A percentile compares a stretch with the other conserved stretches of the same genome.
These are phyloP conservation scores for Botryotinia convoluta DNA, from an alignment of 2,329 filamentous ascomycete genomes.

Conservation along the genomic window DNA sequence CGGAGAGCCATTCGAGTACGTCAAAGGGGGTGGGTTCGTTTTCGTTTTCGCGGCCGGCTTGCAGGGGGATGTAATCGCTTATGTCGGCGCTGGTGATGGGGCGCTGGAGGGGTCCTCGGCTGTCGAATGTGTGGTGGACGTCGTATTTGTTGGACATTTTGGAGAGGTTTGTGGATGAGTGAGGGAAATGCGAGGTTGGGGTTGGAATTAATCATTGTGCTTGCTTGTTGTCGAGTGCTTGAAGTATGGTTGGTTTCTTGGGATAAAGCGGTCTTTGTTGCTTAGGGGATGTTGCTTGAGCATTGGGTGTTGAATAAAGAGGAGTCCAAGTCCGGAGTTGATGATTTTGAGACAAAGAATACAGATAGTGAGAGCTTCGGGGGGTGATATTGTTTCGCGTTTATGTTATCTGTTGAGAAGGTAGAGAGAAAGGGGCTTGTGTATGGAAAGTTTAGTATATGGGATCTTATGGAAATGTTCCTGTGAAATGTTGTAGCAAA, in stretches of 20 bases:
- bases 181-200: background rate
- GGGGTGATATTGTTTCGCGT: background rate
- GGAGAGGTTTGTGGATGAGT: background rate
- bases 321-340: background rate
- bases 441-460: background rate
- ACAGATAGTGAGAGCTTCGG: background rate
- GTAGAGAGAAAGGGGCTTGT: background rate
- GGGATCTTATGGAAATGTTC: background rate
- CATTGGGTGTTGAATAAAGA: background rate
- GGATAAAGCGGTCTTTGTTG: background rate
- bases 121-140: background rate
- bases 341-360: background rate
- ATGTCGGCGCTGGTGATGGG: background rate
- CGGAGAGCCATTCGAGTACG: background rate
- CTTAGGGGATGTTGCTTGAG: background rate
- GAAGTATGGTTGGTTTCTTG: background rate
- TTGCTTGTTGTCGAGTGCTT: background rate
- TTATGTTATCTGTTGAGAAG: background rate
- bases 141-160: background rate
- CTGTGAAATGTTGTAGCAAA: background rate
- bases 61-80: background rate
- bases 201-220: background rate
- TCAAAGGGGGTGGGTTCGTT: background rate
- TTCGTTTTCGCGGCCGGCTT: background rate
- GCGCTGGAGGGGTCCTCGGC: fast-evolving